Evolutionary conservation across 73 alveolate genomes (phyloP), one percentile per base, ranked within the genome.

Genomic region (Symbiodinium natans): DNA sequence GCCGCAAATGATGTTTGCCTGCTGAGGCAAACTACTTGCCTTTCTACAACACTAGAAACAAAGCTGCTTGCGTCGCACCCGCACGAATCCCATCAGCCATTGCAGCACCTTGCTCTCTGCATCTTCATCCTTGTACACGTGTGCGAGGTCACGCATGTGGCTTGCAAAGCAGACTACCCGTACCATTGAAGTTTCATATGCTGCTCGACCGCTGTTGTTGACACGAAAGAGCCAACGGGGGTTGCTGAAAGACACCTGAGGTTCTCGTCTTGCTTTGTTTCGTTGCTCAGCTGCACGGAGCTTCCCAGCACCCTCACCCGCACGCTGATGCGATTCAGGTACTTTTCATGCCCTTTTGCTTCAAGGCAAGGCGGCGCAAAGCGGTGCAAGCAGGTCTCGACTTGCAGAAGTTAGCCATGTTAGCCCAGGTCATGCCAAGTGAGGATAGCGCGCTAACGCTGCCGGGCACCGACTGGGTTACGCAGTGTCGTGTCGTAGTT

Each of bases 151-250:
- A 63, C 80, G 80, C 80, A 63, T 63, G 80, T 63, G 80, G 80
- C 80, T 63, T 63, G 80, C 80, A n/a, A 63, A 63, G 80, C 80
- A 63, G 80, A 63, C 80, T 63, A 63, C 80, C 80, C 80, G 80
- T 29, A 63, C 80, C 80, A 63, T 63, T 63, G 80, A 63, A 63
- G 80, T 36, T 63, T 63, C 80, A 63, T 63, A 63, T 63, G 80
- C 80, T 4, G 80, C 80, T 23, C 36, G 80, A 29, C 80, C 80
- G 29, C 80, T 3, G 71, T 0, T 4, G n/a, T n/a, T n/a, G n/a
- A n/a, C n/a, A n/a, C n/a, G n/a, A n/a, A n/a, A n/a, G n/a, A n/a
- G n/a, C n/a, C n/a, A n/a, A n/a, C n/a, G n/a, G n/a, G n/a, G n/a
- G n/a, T n/a, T n/a, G n/a, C n/a, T n/a, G n/a, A n/a, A n/a, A n/a